Base-by-base conservation (phyloP, 2,329 filamentous ascomycete species). In the Cladosporium sp. region DNA sequence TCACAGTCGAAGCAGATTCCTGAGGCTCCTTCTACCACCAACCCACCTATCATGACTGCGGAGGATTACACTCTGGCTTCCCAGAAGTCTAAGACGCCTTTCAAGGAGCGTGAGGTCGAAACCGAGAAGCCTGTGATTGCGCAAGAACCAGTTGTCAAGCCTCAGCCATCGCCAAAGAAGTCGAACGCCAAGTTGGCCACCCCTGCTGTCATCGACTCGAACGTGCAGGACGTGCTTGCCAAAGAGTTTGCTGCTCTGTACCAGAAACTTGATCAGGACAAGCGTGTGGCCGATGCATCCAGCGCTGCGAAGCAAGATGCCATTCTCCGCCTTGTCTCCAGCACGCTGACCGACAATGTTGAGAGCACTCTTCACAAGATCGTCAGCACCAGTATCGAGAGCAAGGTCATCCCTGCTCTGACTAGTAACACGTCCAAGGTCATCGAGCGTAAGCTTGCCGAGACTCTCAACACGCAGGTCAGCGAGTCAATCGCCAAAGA, bases 321-420 rank as follows among this genome's bases (percentile, higher is more conserved):
- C 48, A 83, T 91, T 23, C 82, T 92, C 51, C 86, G 87, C 30
- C 78, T 91, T 62, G 86, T 91, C 4, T 91, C 89, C 1, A 86
- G 82, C 67, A 91, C 89, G 2, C 78, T 92, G 53, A 87, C 86
- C 13, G 88, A 89, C 67, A 91, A 91, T 65, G 86, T 91, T 26
- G 89, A 92, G 77, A 89, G 90, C 72, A 91, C 91, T 25, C 84
- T 97, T 43, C 84, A 88, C 67, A 88, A 88, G 67, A 91, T 96
- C 70, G 89, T 97, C 59, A 86, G 87, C 56, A 85, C 88, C 57
- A 90, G 91, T 76, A 91, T 97, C 69, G 86, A 91, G 67, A 84
- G 88, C 64, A 84, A 88, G 16, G 87, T 97, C 53, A 82, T 97
- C 61, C 94, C 95, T 13, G 83, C 88, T 34, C 81, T 98, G 65